Conservation (phyloP, 164 flowering plant genomes). For the Kalanchoe fedtschenkoi region DNA sequence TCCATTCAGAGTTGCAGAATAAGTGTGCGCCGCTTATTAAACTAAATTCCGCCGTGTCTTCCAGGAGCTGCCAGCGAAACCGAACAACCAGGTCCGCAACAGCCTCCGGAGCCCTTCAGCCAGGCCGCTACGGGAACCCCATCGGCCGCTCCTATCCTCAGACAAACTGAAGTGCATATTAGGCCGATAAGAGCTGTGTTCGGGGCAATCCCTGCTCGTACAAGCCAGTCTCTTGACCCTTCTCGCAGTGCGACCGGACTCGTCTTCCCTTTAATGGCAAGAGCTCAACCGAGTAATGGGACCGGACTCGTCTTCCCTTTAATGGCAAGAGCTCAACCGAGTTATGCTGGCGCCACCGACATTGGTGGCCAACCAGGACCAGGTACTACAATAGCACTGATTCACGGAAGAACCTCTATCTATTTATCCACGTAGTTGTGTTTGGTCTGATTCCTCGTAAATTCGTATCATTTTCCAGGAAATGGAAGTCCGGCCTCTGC, state of each 20-base stretch:
- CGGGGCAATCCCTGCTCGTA: constrained; percentile 56
- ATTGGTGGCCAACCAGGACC: constrained; percentile 12
- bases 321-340: constrained; percentile 52
- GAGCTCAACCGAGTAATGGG: no score
- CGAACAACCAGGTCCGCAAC: constrained; percentile 35
- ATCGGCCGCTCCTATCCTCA: constrained; percentile 20
- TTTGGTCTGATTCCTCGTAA: background rate
- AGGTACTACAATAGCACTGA: no score
- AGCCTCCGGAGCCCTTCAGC: constrained; percentile 21
- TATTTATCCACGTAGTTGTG: no score
- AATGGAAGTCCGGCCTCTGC: background rate
- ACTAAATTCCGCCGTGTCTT: background rate
- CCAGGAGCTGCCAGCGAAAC: constrained; percentile 17
- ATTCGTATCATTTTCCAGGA: background rate
- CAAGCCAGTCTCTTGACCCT: constrained; percentile 31
- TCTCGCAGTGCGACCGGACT: constrained; percentile 45
- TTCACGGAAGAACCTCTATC: no score
- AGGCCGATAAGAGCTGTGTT: constrained; percentile 64
- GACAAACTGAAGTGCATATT: constrained; percentile 47
- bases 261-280: constrained; percentile 57
- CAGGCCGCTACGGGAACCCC: constrained; percentile 26
- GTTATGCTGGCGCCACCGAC: constrained; percentile 21
- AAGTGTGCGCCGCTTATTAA: background rate
- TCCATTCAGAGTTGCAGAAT: background rate
- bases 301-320: constrained; percentile 54